Evolutionary conservation across 78 protist species (phyloP).

Genomic region (Pelomyxa schiedti): DNA sequence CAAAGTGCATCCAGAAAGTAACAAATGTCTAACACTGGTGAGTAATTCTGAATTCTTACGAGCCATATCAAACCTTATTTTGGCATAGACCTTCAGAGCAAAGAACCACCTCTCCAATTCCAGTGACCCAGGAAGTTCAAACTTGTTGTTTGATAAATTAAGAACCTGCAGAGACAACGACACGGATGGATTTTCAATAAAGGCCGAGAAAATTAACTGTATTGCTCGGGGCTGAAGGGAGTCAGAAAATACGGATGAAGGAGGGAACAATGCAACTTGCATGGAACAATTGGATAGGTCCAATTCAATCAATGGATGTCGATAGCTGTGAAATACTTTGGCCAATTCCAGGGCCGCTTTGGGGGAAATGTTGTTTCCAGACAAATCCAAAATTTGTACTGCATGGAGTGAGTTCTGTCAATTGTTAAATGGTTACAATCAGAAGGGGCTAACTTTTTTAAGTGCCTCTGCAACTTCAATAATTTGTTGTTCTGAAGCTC

Average conservation of each 20-base stretch:
- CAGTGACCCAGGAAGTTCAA: background rate
- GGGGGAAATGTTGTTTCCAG: no score
- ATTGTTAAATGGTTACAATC: no score
- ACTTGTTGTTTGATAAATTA: background rate
- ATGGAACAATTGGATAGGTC: background rate
- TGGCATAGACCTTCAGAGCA: background rate
- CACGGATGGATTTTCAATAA: background rate
- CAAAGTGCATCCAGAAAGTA: background rate
- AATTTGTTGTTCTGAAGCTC: background rate
- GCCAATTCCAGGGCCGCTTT: no score
- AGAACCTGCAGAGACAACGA: background rate
- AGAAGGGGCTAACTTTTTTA: no score
- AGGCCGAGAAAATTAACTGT: background rate
- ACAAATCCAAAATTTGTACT: background rate
- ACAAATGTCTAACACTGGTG: background rate
- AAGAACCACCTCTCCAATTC: background rate
- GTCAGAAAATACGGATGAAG: no score
- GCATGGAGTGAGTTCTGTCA: no score
- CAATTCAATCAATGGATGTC: background rate
- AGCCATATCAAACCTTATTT: background rate
- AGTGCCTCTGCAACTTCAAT: background rate
- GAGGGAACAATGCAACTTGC: background rate
- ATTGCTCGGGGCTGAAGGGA: background rate
- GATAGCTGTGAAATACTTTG: no score
- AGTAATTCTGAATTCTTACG: background rate